These are phyloP conservation scores for Oryza brachyantha DNA, from an alignment of 176 grass and related monocot species.

Conservation along the genomic window DNA sequence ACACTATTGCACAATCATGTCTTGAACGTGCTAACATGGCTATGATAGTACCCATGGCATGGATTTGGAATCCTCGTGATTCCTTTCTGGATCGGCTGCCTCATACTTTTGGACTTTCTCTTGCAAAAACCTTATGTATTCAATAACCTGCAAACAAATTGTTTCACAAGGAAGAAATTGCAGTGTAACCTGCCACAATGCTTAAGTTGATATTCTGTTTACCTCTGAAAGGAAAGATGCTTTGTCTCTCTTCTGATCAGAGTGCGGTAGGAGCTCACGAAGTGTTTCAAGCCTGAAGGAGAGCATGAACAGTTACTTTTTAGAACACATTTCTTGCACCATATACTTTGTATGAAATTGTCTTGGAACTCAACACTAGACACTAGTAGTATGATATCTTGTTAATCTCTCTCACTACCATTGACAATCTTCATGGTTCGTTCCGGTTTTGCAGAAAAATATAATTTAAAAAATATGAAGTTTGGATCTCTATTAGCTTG, in stretches of 20 bases:
- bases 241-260: slow-evolving; percentile 95
- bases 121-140: slow-evolving; percentile 90
- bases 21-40: slow-evolving; percentile 10
- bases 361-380: background rate
- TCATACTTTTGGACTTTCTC: slow-evolving; percentile 80
- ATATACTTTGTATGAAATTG: background rate
- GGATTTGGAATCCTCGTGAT: slow-evolving; percentile 56
- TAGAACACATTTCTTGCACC: background rate
- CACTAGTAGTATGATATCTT: background rate
- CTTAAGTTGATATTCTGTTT: slow-evolving; percentile 11
- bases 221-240: slow-evolving; percentile 98
- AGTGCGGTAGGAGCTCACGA: slow-evolving; percentile 78
- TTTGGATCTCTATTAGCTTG: slow-evolving; percentile 33
- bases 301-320: background rate
- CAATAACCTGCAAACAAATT: slow-evolving; percentile 70
- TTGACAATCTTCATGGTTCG: background rate
- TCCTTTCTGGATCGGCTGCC: slow-evolving; percentile 47
- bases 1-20: background rate
- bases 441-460: background rate
- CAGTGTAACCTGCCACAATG: background rate
- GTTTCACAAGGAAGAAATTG: background rate
- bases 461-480: background rate
- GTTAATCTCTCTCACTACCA: background rate
- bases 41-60: slow-evolving; percentile 80
- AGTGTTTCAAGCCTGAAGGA: slow-evolving; percentile 79